These are phyloP conservation scores for Fraxinus sp. DNA, from an alignment of 305 asterid species.

Conservation along the genomic window DNA sequence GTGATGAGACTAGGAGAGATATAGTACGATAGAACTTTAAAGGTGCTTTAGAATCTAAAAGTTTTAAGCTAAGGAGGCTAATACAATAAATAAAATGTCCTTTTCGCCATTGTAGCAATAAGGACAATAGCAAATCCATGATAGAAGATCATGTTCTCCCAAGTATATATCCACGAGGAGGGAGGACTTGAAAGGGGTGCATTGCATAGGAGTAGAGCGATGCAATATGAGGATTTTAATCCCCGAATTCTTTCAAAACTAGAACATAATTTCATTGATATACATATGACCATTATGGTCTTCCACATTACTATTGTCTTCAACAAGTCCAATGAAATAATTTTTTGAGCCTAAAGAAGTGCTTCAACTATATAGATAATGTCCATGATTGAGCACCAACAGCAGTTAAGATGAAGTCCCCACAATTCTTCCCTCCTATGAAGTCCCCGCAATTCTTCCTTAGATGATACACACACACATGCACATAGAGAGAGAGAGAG, in stretches of 20 bases:
- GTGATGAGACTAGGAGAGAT: background rate
- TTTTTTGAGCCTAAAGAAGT: background rate
- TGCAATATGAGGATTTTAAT: background rate
- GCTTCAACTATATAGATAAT: background rate
- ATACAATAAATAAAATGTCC: background rate
- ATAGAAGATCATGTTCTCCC: background rate
- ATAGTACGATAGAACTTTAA: background rate
- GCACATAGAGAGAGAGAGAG: background rate
- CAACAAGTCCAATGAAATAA: background rate
- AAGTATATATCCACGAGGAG: background rate
- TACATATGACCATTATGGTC: background rate
- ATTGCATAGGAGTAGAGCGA: background rate
- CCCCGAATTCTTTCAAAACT: background rate
- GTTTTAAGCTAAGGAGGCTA: background rate
- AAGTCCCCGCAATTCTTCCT: background rate
- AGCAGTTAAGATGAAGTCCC: background rate
- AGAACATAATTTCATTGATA: background rate
- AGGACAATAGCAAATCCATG: background rate
- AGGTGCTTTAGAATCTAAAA: background rate
- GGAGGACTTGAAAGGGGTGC: background rate
- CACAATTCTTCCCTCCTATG: background rate
- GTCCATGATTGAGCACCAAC: background rate
- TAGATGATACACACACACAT: background rate
- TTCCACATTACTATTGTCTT: background rate
- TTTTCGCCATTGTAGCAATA: background rate